phyloP scores from a whole-genome alignment of 768 basidiomycete genomes.

The Macrolepiota albuminosa region DNA sequence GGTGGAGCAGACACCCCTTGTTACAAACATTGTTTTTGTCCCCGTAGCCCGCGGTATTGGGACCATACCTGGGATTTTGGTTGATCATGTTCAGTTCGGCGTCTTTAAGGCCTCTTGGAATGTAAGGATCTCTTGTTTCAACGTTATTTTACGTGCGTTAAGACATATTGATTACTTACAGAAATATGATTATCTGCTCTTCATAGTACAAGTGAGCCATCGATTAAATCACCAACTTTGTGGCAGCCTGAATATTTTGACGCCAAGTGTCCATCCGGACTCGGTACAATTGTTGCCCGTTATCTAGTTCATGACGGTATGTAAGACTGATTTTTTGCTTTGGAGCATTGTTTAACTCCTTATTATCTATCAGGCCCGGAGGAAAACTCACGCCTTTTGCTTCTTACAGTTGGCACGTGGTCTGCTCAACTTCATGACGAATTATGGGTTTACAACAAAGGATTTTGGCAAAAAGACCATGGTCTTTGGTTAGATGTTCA shows the following conservation, averaged over 20 bases:
- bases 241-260: neutral
- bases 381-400: conserved; percentile 43
- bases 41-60: conserved; percentile 40
- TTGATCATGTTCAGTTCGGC: conserved; percentile 48
- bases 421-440: conserved; percentile 55
- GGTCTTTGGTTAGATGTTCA: conserved; percentile 58
- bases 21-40: conserved; percentile 45
- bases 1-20: conserved; percentile 41
- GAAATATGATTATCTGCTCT: conserved; percentile 54
- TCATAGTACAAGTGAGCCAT: conserved; percentile 41
- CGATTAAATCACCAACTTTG: neutral
- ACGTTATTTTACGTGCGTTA: neutral
- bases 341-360: neutral
- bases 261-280: conserved; percentile 27
- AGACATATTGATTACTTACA: conserved; percentile 18
- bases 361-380: conserved; percentile 32
- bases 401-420: conserved; percentile 51
- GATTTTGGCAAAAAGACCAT: conserved; percentile 62
- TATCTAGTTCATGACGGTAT: conserved; percentile 61
- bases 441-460: conserved; percentile 74
- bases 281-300: conserved; percentile 24
- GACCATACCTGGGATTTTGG: conserved; percentile 45
- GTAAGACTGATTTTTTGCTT: neutral
- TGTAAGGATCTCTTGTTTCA: conserved; percentile 28
- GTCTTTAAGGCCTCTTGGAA: conserved; percentile 56